Base-by-base conservation (phyloP, 345 rosid genomes). In the Conringia planisiliqua region DNA sequence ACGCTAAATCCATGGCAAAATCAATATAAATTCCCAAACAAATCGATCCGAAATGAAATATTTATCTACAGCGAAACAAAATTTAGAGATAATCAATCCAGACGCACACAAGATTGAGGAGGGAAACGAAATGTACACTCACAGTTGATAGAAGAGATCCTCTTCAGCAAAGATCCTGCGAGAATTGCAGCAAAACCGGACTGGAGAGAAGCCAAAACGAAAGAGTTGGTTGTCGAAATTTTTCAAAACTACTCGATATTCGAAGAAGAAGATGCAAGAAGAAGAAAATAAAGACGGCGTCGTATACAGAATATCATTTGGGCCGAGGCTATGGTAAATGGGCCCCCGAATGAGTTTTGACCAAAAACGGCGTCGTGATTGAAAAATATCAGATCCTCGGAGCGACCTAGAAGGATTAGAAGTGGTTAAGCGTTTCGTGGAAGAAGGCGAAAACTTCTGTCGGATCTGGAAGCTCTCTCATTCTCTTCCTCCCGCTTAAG, bases 381-480 rank as follows among this genome's bases (percentile, higher is more conserved):
- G 0, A 6, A 33, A 54, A 44, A 62, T 5, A 62, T 62, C 0
- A 76, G 66, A 70, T 43, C 75, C 75, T 76, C 52, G 65, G 71
- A 54, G 7, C 18, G 66, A 70, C 75, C 80, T 76, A 70, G 80
- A 70, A 76, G 75, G 75, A 63, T 76, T 29, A 76, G n/a, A 75
- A 27, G 14, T 44, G 42, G 46, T 27, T 33, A 27, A 73, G 13
- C 58, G 50, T 55, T 66, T 13, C 44, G 54, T 35, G 8, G 26
- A 69, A 46, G 58, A 48, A 75, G 70, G n/a, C 75, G 66, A 76
- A 75, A 55, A 63, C 80, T 77, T 77, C 80, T 77, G 71, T 14
- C 16, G 71, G 80, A 76, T 76, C 80, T 76, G 75, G 80, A 76
- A 76, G 80, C 80, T 76, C 70, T 62, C 75, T 62, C 74, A 29